phyloP scores from a whole-genome alignment of 257 asterid genomes.

The Penstemon newberryi region DNA sequence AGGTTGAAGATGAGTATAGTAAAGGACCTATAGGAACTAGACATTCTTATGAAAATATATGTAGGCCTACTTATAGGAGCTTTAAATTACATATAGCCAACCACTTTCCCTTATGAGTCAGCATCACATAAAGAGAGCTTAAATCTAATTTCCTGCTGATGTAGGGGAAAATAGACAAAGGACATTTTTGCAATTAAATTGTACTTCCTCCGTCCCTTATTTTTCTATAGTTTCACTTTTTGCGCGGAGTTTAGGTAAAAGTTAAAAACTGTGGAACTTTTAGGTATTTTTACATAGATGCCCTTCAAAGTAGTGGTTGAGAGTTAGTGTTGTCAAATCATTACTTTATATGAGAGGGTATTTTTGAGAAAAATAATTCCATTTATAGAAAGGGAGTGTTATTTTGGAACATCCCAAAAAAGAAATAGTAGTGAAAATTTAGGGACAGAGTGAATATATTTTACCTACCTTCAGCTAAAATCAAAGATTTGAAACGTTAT shows the following conservation, averaged over 20 bases:
- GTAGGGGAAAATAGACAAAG: not conserved
- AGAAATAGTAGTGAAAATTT: no score
- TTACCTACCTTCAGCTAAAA: not conserved
- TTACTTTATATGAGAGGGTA: no score
- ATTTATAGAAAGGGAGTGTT: no score
- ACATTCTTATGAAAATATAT: slow-evolving; percentile 22
- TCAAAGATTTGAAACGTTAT: slow-evolving; percentile 17
- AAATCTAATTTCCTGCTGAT: slow-evolving; percentile 2
- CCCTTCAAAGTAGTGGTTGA: no score
- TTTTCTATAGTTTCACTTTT: no score
- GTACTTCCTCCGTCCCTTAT: not conserved
- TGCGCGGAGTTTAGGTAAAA: no score
- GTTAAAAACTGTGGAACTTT: no score
- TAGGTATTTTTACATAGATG: no score
- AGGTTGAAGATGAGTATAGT: slow-evolving; percentile 10
- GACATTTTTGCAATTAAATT: not conserved
- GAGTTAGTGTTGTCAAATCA: no score
- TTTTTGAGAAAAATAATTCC: no score
- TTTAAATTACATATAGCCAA: slow-evolving; percentile 32
- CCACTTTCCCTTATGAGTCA: slow-evolving; percentile 37
- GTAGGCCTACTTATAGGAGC: slow-evolving; percentile 15
- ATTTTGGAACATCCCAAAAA: no score
- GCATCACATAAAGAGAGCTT: slow-evolving; percentile 24
- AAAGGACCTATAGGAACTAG: slow-evolving; percentile 18
- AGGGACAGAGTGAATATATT: not conserved